These are phyloP conservation scores for Phytophthora pseudosyringae DNA, from an alignment of 352 stramenopile genomes.

Conservation along the genomic window DNA sequence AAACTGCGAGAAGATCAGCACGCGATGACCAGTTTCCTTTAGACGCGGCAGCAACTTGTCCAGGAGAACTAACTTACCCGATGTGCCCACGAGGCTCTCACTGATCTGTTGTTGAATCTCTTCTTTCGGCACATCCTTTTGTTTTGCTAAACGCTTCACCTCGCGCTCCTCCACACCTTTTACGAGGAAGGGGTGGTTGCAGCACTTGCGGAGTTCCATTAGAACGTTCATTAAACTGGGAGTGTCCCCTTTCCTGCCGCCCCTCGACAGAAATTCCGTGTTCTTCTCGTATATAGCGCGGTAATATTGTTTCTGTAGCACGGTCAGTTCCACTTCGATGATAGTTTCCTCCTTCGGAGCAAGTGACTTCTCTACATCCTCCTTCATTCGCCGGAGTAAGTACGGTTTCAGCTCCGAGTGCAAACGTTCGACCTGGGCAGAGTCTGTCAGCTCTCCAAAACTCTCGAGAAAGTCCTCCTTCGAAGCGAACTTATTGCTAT, in stretches of 20 bases:
- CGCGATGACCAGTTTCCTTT: slow-evolving; percentile 94
- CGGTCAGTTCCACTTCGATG: slow-evolving; percentile 91
- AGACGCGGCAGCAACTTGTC: slow-evolving; percentile 98
- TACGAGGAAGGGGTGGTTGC: slow-evolving; percentile 95
- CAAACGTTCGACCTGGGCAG: slow-evolving; percentile 88
- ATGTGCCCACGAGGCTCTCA: slow-evolving; percentile 94
- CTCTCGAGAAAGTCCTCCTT: slow-evolving; percentile 93
- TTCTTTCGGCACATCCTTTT: slow-evolving; percentile 54
- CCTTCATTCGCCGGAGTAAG: slow-evolving; percentile 88
- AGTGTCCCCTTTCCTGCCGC: slow-evolving; percentile 69
- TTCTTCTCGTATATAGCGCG: slow-evolving; percentile 94
- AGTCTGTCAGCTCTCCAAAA: slow-evolving; percentile 95
- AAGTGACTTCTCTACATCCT: slow-evolving; percentile 90
- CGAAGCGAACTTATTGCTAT: slow-evolving; percentile 93
- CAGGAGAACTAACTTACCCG: slow-evolving; percentile 98
- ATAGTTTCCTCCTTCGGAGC: slow-evolving; percentile 91
- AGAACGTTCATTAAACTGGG: slow-evolving; percentile 92
- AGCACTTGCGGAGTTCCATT: slow-evolving; percentile 96
- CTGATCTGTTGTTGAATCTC: slow-evolving; percentile 66
- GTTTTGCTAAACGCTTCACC: slow-evolving; percentile 61
- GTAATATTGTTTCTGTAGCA: slow-evolving; percentile 93
- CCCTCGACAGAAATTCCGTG: slow-evolving; percentile 88
- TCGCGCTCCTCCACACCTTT: slow-evolving; percentile 89
- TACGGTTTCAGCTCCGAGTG: slow-evolving; percentile 88
- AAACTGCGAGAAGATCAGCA: slow-evolving; percentile 99